Evolutionary conservation across 495 filamentous ascomycete genomes (phyloP).

Genomic region (Barbatosphaeria neglecta): DNA sequence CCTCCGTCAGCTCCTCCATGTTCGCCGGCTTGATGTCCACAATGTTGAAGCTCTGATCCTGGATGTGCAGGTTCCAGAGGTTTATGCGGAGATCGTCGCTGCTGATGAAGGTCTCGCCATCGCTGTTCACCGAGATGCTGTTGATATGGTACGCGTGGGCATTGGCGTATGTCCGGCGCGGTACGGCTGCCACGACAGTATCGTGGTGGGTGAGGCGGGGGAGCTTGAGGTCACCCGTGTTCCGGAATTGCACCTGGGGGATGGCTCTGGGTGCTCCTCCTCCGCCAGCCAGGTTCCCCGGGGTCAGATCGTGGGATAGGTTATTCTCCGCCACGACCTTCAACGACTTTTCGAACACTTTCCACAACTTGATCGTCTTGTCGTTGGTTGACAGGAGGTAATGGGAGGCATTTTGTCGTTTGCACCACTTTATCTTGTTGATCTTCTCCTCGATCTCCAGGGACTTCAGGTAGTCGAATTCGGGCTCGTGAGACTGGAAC

Average conservation of each 20-base stretch:
- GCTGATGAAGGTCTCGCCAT: conserved; percentile 98
- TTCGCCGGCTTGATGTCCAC: conserved; percentile 99
- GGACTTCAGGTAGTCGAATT: conserved; percentile 98
- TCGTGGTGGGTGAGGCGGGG: conserved; percentile 95
- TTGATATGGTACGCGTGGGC: conserved; percentile 99
- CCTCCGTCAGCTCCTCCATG: conserved; percentile 98
- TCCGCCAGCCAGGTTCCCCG: conserved; percentile 60
- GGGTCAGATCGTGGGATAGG: conserved; percentile 85
- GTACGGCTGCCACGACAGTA: conserved; percentile 94
- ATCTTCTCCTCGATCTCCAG: conserved; percentile 99
- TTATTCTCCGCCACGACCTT: conserved; percentile 99
- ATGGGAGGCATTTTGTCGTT: conserved; percentile 93
- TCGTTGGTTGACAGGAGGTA: conserved; percentile 98
- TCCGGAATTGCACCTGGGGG: conserved; percentile 64
- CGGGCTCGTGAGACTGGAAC: conserved; percentile 97
- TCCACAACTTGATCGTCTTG: conserved; percentile 99
- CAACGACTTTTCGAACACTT: conserved; percentile 97
- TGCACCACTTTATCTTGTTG: conserved; percentile 99
- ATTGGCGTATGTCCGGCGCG: conserved; percentile 91
- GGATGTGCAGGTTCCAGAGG: conserved; percentile 97
- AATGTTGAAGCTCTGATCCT: conserved; percentile 99
- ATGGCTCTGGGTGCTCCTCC: conserved; percentile 58
- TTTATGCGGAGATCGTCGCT: conserved; percentile 97
- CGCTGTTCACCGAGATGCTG: conserved; percentile 98
- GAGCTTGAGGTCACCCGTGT: conserved; percentile 73